Conservation (phyloP, 2,329 filamentous ascomycete species). For the Stachybotrys chlorohalonatus region DNA sequence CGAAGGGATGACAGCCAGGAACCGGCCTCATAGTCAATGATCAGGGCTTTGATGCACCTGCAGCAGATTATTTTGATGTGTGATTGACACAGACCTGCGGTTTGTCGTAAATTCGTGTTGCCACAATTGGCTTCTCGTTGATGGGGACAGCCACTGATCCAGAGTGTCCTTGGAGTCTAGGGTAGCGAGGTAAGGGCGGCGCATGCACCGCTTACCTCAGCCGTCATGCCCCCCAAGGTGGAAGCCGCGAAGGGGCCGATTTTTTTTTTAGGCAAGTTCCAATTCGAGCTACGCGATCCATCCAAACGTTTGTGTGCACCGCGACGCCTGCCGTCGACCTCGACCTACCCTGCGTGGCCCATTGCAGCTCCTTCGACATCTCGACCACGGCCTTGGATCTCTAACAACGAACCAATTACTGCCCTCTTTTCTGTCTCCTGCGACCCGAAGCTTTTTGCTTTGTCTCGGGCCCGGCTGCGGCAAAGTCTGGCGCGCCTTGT, state of each 20-base stretch:
- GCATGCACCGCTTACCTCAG: neutral
- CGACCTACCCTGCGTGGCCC: neutral
- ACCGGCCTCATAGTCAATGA: no score
- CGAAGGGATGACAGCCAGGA: no score
- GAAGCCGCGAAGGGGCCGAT: constrained; percentile 2
- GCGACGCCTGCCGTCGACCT: neutral
- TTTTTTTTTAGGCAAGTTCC: constrained; percentile 5
- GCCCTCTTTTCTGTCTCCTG: neutral
- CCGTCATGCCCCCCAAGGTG: neutral
- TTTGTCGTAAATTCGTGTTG: no score
- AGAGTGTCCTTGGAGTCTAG: neutral
- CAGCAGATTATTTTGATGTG: no score
- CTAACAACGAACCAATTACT: neutral
- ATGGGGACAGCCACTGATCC: no score
- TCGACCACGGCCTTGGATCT: neutral
- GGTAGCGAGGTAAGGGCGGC: neutral
- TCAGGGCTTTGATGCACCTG: no score
- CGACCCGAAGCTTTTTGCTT: constrained; percentile 3
- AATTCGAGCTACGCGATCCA: constrained; percentile 2
- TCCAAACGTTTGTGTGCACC: neutral
- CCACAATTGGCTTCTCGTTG: no score
- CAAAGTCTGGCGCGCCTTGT: neutral
- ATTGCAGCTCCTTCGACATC: neutral
- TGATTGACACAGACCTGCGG: no score
- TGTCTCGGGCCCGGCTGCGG: neutral